These are phyloP conservation scores for Platanthera guangdongensis DNA, from an alignment of 106 monocot species.

Conservation along the genomic window DNA sequence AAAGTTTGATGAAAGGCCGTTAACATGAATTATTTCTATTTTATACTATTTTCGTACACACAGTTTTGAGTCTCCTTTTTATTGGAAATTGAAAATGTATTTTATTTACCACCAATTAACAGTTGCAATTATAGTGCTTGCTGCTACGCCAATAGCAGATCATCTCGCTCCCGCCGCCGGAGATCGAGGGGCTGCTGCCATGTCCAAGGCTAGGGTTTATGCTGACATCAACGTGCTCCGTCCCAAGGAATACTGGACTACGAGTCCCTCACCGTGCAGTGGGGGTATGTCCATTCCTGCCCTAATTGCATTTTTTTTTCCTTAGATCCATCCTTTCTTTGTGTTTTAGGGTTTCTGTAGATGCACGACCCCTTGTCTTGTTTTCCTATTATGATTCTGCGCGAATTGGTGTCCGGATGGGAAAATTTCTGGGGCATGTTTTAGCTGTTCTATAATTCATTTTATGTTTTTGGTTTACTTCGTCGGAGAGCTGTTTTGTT, in stretches of 20 bases:
- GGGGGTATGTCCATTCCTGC: conserved; percentile 37
- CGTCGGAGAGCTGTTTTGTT: neutral
- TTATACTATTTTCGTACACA: too few species aligned
- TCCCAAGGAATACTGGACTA: conserved; percentile 83
- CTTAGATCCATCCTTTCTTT: neutral
- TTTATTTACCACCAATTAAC: too few species aligned
- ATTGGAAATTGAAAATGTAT: too few species aligned
- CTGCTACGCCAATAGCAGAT: neutral
- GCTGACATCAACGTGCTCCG: conserved; percentile 61
- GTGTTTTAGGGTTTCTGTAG: neutral
- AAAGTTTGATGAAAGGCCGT: too few species aligned
- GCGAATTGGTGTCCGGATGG: neutral
- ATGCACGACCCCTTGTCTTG: neutral
- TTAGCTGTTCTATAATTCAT: neutral
- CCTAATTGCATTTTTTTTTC: neutral
- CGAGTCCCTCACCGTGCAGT: conserved; percentile 68
- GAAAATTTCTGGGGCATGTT: neutral
- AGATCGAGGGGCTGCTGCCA: conserved; percentile 10
- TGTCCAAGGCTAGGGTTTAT: conserved; percentile 70
- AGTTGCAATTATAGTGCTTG: neutral
- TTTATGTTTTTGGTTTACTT: neutral
- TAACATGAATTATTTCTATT: too few species aligned
- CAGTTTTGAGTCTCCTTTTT: too few species aligned
- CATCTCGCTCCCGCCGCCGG: conserved; percentile 4
- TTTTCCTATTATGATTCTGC: neutral